Percentiles rank a stretch among this genome's conserved stretches.
These are phyloP conservation scores for Neoboletus magnificus DNA, from an alignment of 768 basidiomycete species.

Conservation along the genomic window DNA sequence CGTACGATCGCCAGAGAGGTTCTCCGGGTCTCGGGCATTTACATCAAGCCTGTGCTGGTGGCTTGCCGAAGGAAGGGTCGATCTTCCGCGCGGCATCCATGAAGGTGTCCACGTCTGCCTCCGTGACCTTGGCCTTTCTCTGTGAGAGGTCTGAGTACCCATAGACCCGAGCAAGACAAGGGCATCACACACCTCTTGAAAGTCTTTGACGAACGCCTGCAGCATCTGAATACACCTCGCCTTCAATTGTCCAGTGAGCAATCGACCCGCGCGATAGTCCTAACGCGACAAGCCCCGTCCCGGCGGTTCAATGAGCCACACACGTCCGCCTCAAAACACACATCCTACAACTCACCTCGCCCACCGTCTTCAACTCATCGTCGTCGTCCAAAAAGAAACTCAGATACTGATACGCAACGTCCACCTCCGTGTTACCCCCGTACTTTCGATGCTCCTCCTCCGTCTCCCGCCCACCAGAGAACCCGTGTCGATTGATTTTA, in stretches of 20 bases:
- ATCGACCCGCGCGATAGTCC: conserved; percentile 87
- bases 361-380: conserved; percentile 73
- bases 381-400: conserved; percentile 96
- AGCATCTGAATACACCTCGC: conserved; percentile 78
- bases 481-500: conserved; percentile 94
- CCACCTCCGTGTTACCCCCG: conserved; percentile 93
- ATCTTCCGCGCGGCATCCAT: conserved; percentile 84
- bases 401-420: conserved; percentile 93
- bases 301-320: background rate
- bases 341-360: conserved; percentile 48
- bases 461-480: conserved; percentile 94
- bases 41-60: conserved; percentile 1
- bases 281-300: conserved; percentile 32
- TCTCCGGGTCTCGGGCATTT: background rate
- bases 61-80: conserved; percentile 49
- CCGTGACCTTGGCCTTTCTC: conserved; percentile 79
- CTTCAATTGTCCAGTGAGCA: conserved; percentile 92
- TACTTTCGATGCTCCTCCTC: conserved; percentile 87
- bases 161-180: background rate
- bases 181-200: conserved; percentile 64
- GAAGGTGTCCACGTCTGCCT: conserved; percentile 68
- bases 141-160: conserved; percentile 31
- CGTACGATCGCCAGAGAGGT: background rate
- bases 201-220: conserved; percentile 78
- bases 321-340: too few species aligned